These are phyloP conservation scores for Alloascoidea africana DNA, from an alignment of 805 yeast genomes.

Conservation along the genomic window DNA sequence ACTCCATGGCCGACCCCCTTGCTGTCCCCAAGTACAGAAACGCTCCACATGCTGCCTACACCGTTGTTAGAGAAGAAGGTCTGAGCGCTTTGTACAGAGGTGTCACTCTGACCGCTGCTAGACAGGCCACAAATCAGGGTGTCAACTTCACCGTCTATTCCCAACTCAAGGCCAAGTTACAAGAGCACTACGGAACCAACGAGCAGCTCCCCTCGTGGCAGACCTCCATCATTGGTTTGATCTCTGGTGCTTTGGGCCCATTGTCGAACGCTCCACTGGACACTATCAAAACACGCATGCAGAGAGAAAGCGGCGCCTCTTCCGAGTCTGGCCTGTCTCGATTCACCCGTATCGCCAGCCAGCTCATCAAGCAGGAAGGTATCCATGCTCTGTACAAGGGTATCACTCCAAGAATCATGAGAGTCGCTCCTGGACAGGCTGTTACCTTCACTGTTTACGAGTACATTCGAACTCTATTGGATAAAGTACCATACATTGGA, in stretches of 20 bases:
- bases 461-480: constrained; percentile 58
- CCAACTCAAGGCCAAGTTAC: constrained; percentile 57
- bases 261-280: constrained; percentile 95
- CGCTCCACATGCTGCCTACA: constrained; percentile 81
- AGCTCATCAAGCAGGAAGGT: constrained; percentile 82
- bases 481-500: constrained; percentile 16
- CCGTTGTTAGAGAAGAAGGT: constrained; percentile 86
- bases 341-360: constrained; percentile 66
- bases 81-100: constrained; percentile 82
- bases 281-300: constrained; percentile 93
- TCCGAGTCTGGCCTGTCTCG: constrained; percentile 60
- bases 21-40: constrained; percentile 76
- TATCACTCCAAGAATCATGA: constrained; percentile 96
- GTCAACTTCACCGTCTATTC: constrained; percentile 95
- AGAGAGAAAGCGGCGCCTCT: constrained; percentile 58
- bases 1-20: constrained; percentile 73
- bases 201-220: constrained; percentile 75
- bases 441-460: constrained; percentile 97
- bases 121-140: constrained; percentile 98
- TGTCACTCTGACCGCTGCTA: constrained; percentile 87
- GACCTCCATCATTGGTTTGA: constrained; percentile 79
- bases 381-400: constrained; percentile 83
- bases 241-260: constrained; percentile 96
- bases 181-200: constrained; percentile 37
- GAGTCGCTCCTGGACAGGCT: constrained; percentile 99